Conservation (phyloP, 164 flowering plant species). For the Paratinospora sagittata region DNA sequence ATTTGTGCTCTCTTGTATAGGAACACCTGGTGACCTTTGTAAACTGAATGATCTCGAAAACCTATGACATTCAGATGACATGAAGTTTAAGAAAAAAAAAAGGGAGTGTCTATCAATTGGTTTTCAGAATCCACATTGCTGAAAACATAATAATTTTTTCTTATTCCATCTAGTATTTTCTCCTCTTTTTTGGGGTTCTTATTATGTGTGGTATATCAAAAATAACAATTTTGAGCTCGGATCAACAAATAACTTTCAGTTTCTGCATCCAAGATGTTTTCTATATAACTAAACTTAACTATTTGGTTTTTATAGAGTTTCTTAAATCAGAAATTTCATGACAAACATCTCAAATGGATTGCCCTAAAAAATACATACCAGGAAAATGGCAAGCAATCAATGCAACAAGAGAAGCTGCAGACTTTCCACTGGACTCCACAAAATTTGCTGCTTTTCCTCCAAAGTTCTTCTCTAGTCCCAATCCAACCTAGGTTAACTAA, state of each 20-base stretch:
- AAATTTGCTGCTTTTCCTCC: conserved; percentile 86
- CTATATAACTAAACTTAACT: neutral
- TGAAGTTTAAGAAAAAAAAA: neutral
- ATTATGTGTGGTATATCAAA: neutral
- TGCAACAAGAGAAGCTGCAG: conserved; percentile 78
- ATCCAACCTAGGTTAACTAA: conserved; percentile 55
- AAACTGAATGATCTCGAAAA: conserved; percentile 84
- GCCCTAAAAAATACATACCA: conserved; percentile 35
- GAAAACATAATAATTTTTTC: neutral
- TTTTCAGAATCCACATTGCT: no score
- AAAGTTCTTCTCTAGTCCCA: conserved; percentile 68
- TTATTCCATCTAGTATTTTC: neutral
- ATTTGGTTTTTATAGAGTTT: neutral
- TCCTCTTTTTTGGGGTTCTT: neutral
- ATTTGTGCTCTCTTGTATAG: conserved; percentile 96
- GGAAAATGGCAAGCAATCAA: conserved; percentile 77
- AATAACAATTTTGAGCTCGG: neutral
- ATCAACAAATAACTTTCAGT: neutral
- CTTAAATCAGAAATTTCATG: neutral
- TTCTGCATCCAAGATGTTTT: neutral
- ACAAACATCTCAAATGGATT: neutral
- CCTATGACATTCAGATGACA: conserved; percentile 37
- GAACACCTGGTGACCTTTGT: conserved; percentile 92
- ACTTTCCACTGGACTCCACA: conserved; percentile 72
- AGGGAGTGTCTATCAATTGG: neutral